Evolutionary conservation across 768 basidiomycete species (phyloP), one percentile per base, ranked within the genome.

Genomic region (Boletus reticulatus): DNA sequence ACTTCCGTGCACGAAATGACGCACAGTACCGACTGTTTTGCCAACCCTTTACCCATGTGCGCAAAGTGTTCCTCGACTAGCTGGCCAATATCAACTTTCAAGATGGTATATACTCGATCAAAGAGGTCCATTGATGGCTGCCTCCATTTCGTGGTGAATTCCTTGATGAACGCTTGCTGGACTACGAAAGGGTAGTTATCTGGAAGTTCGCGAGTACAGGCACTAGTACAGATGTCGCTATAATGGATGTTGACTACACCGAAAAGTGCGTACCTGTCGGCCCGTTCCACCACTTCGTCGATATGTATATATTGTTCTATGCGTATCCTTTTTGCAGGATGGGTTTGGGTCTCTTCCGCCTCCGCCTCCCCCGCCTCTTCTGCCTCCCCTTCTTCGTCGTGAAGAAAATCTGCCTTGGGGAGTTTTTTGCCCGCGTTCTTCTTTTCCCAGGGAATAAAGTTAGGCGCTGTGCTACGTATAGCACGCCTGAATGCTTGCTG

Each of bases 151-250:
- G 59, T 43, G 4, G 79, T 73, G 34, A 82, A 66, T 1, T 67
- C 53, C 4, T 62, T 53, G 47, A 88, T 84, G 56, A 78, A 84
- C 0, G 68, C 66, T 31, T 78, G 68, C 51, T 82, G 80, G 0
- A 88, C 83, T 1, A 82, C 70, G 57, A 84, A 88, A 0, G 87
- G 85, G 55, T 81, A 84, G 57, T 79, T 79, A 7, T 81, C 82
- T 0, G 86, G 85, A 0, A 89, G 75, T 60, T 88, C 87, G 0
- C 88, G 80, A 2, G 86, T 84, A 12, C 82, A 78, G 1, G 86
- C 63, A 0, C 80, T 52, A 36, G 24, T 10, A 12, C 13, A 2
- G 20, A 12, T 13, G 9, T 52, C 14, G 27, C 6, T 16, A 50
- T 1, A 8, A 32, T 7, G 22, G 17, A 29, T 17, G 19, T 50